phyloP scores from a whole-genome alignment of 192 early-diverging fungal species.

The Backusella parvicylindrica region DNA sequence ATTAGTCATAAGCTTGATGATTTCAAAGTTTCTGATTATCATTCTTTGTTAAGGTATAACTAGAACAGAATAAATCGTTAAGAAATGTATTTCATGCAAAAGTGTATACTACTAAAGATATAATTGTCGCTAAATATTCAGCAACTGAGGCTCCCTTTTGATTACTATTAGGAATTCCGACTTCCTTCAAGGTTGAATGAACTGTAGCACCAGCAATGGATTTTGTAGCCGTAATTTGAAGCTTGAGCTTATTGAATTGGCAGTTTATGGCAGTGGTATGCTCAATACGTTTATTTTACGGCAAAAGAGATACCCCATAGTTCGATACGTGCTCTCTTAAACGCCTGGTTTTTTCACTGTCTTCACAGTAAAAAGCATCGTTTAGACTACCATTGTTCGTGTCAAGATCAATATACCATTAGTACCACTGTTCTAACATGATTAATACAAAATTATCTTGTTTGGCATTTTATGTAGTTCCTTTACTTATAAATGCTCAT shows the following conservation, averaged over 20 bases:
- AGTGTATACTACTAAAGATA: neutral
- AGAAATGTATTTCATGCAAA: conserved; percentile 2
- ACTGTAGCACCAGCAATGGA: conserved; percentile 7
- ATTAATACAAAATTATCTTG: neutral
- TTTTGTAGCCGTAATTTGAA: conserved; percentile 4
- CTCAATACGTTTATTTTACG: neutral
- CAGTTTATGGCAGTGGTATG: neutral
- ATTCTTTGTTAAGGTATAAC: neutral
- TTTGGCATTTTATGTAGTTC: no score
- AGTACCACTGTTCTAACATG: no score
- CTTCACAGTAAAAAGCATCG: conserved; percentile 6
- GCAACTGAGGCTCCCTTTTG: neutral
- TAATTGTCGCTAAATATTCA: neutral
- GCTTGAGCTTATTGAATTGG: neutral
- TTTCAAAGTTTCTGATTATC: neutral
- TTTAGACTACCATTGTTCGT: conserved; percentile 2
- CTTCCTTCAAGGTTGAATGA: neutral
- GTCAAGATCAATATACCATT: neutral
- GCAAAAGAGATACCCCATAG: neutral
- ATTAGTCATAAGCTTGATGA: neutral
- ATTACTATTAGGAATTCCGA: conserved; percentile 9
- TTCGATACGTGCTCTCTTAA: neutral
- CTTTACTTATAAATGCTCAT: no score
- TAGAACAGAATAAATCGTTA: neutral
- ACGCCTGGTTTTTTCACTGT: conserved; percentile 7